These are phyloP conservation scores for Lentinula boryana DNA, from an alignment of 768 basidiomycete species.

Conservation along the genomic window DNA sequence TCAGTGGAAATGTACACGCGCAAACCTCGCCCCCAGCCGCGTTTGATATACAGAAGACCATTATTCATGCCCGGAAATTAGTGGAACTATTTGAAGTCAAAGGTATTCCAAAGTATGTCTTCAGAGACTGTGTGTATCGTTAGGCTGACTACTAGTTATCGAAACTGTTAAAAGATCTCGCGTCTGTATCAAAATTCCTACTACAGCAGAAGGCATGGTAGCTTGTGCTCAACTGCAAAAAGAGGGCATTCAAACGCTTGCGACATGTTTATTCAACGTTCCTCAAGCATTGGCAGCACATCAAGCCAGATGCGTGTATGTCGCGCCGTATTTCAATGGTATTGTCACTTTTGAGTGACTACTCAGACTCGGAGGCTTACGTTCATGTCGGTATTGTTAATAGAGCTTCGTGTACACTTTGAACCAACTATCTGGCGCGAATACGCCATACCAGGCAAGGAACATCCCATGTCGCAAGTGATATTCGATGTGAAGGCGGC, in stretches of 20 bases:
- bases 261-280: constrained; percentile 48
- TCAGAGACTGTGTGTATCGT: neutral
- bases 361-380: neutral
- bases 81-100: constrained; percentile 33
- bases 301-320: constrained; percentile 46
- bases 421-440: constrained; percentile 31
- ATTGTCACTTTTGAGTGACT: neutral
- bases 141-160: neutral
- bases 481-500: constrained; percentile 31
- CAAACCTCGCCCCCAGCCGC: constrained; percentile 38
- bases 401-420: constrained; percentile 44
- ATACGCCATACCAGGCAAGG: constrained; percentile 27
- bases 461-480: constrained; percentile 36
- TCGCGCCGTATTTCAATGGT: constrained; percentile 57
- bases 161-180: constrained; percentile 25
- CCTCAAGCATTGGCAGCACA: constrained; percentile 50
- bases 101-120: constrained; percentile 32
- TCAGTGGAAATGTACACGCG: constrained; percentile 36
- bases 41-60: constrained; percentile 33
- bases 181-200: constrained; percentile 56
- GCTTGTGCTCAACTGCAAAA: constrained; percentile 41
- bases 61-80: constrained; percentile 35
- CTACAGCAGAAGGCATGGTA: constrained; percentile 44
- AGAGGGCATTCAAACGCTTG: constrained; percentile 45
- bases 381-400: neutral